phyloP scores from a whole-genome alignment of 139 green algal species.

The Pseudopediastrum boryanum region DNA sequence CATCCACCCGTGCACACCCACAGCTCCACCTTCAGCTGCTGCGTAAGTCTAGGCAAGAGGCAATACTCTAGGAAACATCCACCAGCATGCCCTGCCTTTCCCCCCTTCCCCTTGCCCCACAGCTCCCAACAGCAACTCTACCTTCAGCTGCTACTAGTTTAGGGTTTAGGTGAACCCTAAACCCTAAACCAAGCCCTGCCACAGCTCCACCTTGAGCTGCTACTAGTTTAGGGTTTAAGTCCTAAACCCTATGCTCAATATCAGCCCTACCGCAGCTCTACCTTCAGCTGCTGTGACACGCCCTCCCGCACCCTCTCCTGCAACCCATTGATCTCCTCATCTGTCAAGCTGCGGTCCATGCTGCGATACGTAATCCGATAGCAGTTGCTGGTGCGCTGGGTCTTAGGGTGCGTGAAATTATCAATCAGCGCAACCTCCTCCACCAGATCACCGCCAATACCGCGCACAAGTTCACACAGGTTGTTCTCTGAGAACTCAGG shows the following conservation, averaged over 20 bases:
- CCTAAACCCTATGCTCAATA: background rate
- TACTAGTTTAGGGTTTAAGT: too few relatives aligned
- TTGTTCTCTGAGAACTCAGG: slow-evolving; percentile 98
- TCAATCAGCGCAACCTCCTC: slow-evolving; percentile 98
- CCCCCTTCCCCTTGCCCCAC: too few relatives aligned
- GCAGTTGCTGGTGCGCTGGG: slow-evolving; percentile 87
- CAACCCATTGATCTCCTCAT: slow-evolving; percentile 97
- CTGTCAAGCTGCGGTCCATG: slow-evolving; percentile 94
- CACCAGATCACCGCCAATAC: slow-evolving; percentile 83
- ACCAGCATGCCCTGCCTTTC: too few relatives aligned
- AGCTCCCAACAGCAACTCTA: too few relatives aligned
- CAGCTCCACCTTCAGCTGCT: too few relatives aligned
- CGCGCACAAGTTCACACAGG: slow-evolving; percentile 94
- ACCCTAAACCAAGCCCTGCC: slow-evolving; percentile 37
- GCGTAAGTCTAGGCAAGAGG: too few relatives aligned
- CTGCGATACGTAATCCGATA: slow-evolving; percentile 93
- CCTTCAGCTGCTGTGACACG: slow-evolving; percentile 66
- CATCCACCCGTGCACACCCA: too few relatives aligned
- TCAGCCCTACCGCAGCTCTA: slow-evolving; percentile 70
- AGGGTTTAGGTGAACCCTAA: too few relatives aligned
- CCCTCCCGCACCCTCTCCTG: slow-evolving; percentile 80
- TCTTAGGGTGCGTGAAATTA: slow-evolving; percentile 96
- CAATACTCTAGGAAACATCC: too few relatives aligned
- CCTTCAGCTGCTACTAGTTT: slow-evolving; percentile 67
- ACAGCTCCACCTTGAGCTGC: slow-evolving; percentile 71